phyloP scores from a whole-genome alignment of 768 basidiomycete genomes.

The Mycena chlorophos region DNA sequence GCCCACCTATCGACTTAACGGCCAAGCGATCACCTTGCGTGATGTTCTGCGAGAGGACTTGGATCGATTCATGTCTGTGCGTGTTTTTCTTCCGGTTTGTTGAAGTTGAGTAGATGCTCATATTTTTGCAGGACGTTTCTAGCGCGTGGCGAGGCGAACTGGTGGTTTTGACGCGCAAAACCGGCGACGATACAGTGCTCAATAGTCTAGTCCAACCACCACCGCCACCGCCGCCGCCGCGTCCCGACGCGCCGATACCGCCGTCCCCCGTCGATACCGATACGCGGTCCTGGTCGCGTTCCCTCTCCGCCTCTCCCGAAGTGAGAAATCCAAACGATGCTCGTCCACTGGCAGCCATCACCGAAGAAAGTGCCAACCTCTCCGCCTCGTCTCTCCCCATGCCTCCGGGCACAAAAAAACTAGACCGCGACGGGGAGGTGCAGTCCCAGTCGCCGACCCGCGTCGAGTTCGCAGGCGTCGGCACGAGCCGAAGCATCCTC shows the following conservation, averaged over 20 bases:
- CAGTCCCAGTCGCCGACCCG: not conserved
- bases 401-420: no score
- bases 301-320: not conserved
- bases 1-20: not conserved
- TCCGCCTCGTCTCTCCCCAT: not conserved
- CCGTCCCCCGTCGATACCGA: not conserved
- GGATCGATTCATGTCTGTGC: slow-evolving; percentile 13
- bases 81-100: not conserved
- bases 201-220: slow-evolving; percentile 1
- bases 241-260: not conserved
- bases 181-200: slow-evolving; percentile 2
- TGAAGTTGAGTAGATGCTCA: not conserved
- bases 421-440: no score
- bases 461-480: not conserved
- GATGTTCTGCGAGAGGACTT: slow-evolving; percentile 2
- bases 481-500: no score
- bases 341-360: not conserved
- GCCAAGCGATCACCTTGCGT: not conserved
- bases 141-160: slow-evolving; percentile 17
- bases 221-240: not conserved
- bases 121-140: slow-evolving; percentile 12
- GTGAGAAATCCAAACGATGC: not conserved
- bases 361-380: not conserved
- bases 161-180: not conserved
- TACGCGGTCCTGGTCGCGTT: not conserved